Conservation (phyloP, 345 rosid species). For the Sonneratia alba region DNA sequence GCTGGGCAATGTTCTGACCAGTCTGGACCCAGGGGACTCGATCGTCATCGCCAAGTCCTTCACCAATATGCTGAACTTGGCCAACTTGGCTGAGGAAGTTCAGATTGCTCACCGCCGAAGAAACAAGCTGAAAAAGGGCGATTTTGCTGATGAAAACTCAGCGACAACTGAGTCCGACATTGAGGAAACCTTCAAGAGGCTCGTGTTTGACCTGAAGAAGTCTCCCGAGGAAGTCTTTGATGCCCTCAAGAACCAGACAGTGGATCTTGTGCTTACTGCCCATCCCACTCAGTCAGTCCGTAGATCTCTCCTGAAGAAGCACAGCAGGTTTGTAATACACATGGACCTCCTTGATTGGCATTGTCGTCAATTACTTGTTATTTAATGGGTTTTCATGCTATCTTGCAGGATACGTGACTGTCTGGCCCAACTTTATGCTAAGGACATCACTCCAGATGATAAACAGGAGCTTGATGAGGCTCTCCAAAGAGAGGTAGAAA, state of each 20-base stretch:
- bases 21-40: slow-evolving; percentile 95
- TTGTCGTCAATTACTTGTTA: not conserved
- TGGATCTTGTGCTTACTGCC: slow-evolving; percentile 93
- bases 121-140: slow-evolving; percentile 79
- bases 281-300: slow-evolving; percentile 97
- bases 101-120: slow-evolving; percentile 86
- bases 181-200: slow-evolving; percentile 90
- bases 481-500: slow-evolving; percentile 74
- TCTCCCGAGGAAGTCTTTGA: slow-evolving; percentile 86
- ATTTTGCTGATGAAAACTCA: slow-evolving; percentile 70
- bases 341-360: not conserved
- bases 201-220: slow-evolving; percentile 65
- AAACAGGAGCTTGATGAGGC: slow-evolving; percentile 99
- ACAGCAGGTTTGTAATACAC: slow-evolving; percentile 52
- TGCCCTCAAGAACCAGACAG: slow-evolving; percentile 94
- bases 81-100: slow-evolving; percentile 96
- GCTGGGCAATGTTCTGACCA: slow-evolving; percentile 70
- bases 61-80: slow-evolving; percentile 95
- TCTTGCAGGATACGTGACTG: slow-evolving; percentile 69
- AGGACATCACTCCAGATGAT: slow-evolving; percentile 94
- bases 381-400: not conserved
- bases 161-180: slow-evolving; percentile 94
- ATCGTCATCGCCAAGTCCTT: slow-evolving; percentile 84
- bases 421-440: slow-evolving; percentile 80
- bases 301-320: slow-evolving; percentile 96